Evolutionary conservation across 345 rosid species (phyloP), one percentile per base, ranked within the genome.

Genomic region (Boechera stricta): DNA sequence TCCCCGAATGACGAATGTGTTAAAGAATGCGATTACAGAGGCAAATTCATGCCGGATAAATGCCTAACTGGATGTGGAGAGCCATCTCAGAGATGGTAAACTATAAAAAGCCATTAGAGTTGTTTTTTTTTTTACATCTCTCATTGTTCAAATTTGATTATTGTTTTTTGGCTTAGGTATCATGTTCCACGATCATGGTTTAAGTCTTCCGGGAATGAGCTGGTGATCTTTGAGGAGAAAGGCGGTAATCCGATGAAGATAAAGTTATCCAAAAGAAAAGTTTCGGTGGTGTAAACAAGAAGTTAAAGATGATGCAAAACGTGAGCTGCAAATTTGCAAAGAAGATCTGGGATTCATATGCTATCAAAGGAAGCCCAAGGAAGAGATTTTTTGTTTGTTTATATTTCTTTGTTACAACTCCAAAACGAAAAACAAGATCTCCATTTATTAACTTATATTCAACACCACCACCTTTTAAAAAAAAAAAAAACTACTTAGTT

Each of bases 131-230:
- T 49, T 8, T 1, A 54, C 29, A 13, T 38, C 31, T 35, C 41
- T 70, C 18, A 36, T 39, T 70, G 48, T 45, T 63, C 57, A 60
- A 54, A 21, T 59, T 61, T 44, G 44, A 54, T 65, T 33, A 1
- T 38, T 58, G 53, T 42, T 16, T 39, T 64, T 71, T n/a, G 11
- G 67, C 13, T 6, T 81, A 89, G 98, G 99, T 91, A 95, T 83
- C 98, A 92, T 67, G 88, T 92, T 58, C 99, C 98, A 0, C 84
- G 98, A 33, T 91, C 98, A 74, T 95, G 98, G 99, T 91, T 95
- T 79, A 95, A 89, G 82, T 82, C 96, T 66, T 85, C 94, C 3
- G 89, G 97, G 59, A 95, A 95, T 58, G 56, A 87, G 74, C 84
- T 91, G 79, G 98, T 92, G 66, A 85, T 95, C 53, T 86, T 95